Base-by-base conservation (phyloP, 768 basidiomycete species). In the Auriscalpium orientale region DNA sequence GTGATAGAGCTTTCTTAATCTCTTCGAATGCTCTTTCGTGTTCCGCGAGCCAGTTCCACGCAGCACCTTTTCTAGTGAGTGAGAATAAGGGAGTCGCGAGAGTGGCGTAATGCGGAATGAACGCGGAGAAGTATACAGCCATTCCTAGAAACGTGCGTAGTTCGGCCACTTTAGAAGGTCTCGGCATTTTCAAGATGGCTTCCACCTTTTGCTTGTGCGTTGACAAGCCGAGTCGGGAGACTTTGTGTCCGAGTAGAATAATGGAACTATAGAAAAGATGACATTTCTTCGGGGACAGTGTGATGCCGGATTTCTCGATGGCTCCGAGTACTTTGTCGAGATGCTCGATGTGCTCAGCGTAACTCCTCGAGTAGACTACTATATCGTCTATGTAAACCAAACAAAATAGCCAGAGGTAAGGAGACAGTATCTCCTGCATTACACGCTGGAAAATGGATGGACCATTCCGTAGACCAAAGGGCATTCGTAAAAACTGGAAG, bases 401-500 rank as follows among this genome's bases (percentile, higher is more conserved):
- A 7, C 46, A 15, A 33, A 57, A 62, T 1, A 58, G 11, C 58
- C 56, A 62, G 15, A 55, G 37, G 33, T 46, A 59, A 0, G 51
- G 43, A n/a, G 54, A 53, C 1, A 58, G 49, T 1, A 58, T 22
- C 3, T n/a, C 15, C 53, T 76, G 72, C 75, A 78, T 77, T 0
- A 74, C 59, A 12, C 72, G 46, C 53, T 77, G 76, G 54, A 76
- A 77, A 0, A 74, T 64, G 2, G 69, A 62, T 0, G 75, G 76
- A 0, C 56, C 67, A 43, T 70, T 69, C 8, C 57, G 43, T 1
- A 59, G 54, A 0, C 63, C 62, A 48, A 78, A 77, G 0, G 74
- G 75, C 72, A 77, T 75, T 38, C 71, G 46, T 22, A 53, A 56
- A 57, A 77, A 77, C 55, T 78, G 75, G 36, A 58, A 73, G 0